Evolutionary conservation across 208 protist species (phyloP), one percentile per base, ranked within the genome.

Genomic region (Strigomonas galati): DNA sequence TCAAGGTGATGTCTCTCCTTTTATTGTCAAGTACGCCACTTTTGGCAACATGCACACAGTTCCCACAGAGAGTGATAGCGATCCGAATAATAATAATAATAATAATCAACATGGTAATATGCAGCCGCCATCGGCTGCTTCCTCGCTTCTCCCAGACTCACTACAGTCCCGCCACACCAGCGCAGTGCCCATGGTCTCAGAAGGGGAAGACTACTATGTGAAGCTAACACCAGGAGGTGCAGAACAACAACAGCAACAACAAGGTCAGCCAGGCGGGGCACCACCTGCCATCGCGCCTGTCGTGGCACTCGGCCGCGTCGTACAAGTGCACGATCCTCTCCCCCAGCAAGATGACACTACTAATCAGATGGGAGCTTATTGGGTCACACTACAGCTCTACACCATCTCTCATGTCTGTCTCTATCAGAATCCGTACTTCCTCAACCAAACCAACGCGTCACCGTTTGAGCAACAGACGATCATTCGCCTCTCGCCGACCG

Each of bases 151-250:
- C n/a, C n/a, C n/a, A 3, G 17, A 28, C 15, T 6, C 24, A n/a
- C 2, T 21, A 17, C 15, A 26, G 26, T 32, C 14, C 5, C 54
- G 30, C 6, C 54, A 10, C 23, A 19, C 31, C 28, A 23, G n/a
- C 6, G 21, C 30, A 14, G 14, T 3, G 28, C 35, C 19, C 14
- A 46, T 5, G 10, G 28, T 26, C 28, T 7, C 56, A 31, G 56
- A 62, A 31, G 56, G 30, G 6, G 54, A 59, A 26, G 54, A 59
- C 26, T 59, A 59, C 30, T 59, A 59, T 17, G 21, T 59, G 21
- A 2, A 17, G 23, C 23, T 59, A n/a, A n/a, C n/a, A n/a, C n/a
- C n/a, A n/a, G n/a, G n/a, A n/a, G n/a, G n/a, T n/a, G n/a, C n/a
- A n/a, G n/a, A n/a, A n/a, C n/a, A n/a, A n/a, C n/a, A n/a, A n/a